Base-by-base conservation (phyloP, 176 grass and related monocot species). In the Olyra latifolia region DNA sequence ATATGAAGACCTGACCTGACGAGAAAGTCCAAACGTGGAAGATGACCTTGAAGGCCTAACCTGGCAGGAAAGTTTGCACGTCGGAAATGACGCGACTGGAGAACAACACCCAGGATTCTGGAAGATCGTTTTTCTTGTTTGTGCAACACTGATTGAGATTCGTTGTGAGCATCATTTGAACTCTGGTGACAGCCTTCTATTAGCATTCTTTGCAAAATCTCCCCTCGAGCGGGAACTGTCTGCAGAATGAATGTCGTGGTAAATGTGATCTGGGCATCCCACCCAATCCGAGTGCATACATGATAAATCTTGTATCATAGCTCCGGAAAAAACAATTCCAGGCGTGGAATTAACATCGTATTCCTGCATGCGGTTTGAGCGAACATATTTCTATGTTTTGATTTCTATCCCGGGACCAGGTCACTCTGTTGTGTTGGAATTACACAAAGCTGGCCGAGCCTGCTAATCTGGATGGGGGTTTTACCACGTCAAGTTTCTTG, bases 61-160 rank as follows among this genome's bases (percentile, higher is more conserved):
- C 30, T 66, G 59, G 65, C 35, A 22, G 11, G 44, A 56, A 56
- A 62, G 45, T 55, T 13, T 11, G 66, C 58, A 55, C 29, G 20
- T 45, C 40, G 66, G 25, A 62, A 53, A 32, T 56, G 20, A 7
- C 12, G 9, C 16, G 32, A 7, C 68, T 23, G 29, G 10, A 52
- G 20, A 61, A 29, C 43, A 67, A 19, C 20, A 38, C 49, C 22
- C 7, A 35, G 41, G 23, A 46, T 47, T 42, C 66, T n/a, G 10
- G 72, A 52, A 67, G 72, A 76, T 23, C 65, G 40, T 72, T 82
- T 86, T 45, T 40, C 49, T 48, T 67, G 66, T 69, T 42, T 76
- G 48, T 43, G 16, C 47, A 42, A 46, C 16, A 70, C 41, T 72
- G 52, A 52, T 72, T 57, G 41, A 42, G 53, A 82, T 82, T 82